Conservation (phyloP, 1,284 basidiomycete species). For the Ceratobasidium sp. region DNA sequence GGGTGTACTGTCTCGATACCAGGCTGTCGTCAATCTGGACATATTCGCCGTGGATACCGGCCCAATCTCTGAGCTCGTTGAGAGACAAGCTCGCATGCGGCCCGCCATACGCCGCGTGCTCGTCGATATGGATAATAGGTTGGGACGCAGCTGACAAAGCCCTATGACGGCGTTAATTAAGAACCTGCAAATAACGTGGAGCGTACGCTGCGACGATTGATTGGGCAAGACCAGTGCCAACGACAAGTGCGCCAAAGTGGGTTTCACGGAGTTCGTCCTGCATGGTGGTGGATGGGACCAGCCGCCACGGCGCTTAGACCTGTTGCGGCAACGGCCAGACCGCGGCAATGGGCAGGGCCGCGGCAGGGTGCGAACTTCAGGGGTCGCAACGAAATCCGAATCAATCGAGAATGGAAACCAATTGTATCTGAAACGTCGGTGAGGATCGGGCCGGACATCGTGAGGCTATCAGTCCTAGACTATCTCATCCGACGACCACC, state of each 20-base stretch:
- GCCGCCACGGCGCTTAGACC: background rate
- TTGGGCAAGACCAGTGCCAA: slow-evolving; percentile 87
- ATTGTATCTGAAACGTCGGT: slow-evolving; percentile 25
- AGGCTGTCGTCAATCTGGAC: slow-evolving; percentile 57
- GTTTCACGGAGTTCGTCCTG: slow-evolving; percentile 33
- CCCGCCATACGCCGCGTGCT: slow-evolving; percentile 84
- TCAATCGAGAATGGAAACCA: slow-evolving; percentile 2
- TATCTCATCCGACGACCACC: slow-evolving; percentile 29
- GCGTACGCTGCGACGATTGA: slow-evolving; percentile 89
- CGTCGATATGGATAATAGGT: slow-evolving; percentile 86
- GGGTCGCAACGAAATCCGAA: background rate
- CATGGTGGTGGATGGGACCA: slow-evolving; percentile 5
- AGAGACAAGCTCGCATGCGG: slow-evolving; percentile 82
- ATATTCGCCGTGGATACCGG: slow-evolving; percentile 48
- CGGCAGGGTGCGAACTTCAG: background rate
- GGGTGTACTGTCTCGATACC: slow-evolving; percentile 78
- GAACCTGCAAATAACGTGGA: slow-evolving; percentile 33
- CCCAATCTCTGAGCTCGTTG: slow-evolving; percentile 80
- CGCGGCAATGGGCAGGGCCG: background rate
- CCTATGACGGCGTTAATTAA: slow-evolving; percentile 53
- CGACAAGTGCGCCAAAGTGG: slow-evolving; percentile 78
- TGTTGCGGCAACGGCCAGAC: background rate
- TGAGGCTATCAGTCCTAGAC: slow-evolving; percentile 1
- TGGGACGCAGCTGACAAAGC: slow-evolving; percentile 87
- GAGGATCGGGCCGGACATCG: slow-evolving; percentile 30